phyloP scores from a whole-genome alignment of 306 rosid genomes.

The Castanea crenata region DNA sequence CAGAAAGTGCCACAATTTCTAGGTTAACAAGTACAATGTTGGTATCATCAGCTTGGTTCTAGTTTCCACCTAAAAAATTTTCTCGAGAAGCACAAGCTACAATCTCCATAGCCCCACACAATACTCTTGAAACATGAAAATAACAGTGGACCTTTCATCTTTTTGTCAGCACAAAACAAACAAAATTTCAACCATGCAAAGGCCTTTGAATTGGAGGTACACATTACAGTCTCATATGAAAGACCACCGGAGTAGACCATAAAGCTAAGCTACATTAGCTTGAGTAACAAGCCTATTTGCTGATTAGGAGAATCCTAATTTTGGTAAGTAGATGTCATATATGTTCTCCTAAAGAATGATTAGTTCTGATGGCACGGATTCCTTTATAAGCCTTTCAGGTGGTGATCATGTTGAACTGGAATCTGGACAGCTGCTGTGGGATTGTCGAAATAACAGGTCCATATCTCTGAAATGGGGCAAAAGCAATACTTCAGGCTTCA shows the following conservation, averaged over 20 bases:
- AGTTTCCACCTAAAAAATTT: neutral
- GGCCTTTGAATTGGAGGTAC: neutral
- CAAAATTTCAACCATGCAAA: neutral
- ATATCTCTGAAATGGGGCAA: slow-evolving; percentile 60
- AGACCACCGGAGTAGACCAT: neutral
- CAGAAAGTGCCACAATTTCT: neutral
- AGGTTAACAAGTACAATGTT: neutral
- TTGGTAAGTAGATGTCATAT: too few relatives aligned
- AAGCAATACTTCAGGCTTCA: neutral
- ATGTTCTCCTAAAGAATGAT: too few relatives aligned
- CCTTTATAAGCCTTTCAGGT: slow-evolving; percentile 31
- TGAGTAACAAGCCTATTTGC: neutral
- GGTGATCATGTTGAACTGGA: slow-evolving; percentile 97
- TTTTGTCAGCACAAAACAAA: neutral
- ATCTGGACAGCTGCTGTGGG: slow-evolving; percentile 98
- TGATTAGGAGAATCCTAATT: neutral
- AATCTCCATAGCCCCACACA: neutral
- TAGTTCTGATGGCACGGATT: too few relatives aligned
- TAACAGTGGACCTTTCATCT: neutral
- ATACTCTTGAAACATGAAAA: neutral
- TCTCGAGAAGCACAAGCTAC: neutral
- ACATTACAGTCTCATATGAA: neutral
- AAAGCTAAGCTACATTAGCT: neutral
- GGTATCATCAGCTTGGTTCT: neutral
- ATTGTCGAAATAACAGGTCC: slow-evolving; percentile 97